phyloP scores from a whole-genome alignment of 2,329 filamentous ascomycete species.

The Colletotrichum sp. region DNA sequence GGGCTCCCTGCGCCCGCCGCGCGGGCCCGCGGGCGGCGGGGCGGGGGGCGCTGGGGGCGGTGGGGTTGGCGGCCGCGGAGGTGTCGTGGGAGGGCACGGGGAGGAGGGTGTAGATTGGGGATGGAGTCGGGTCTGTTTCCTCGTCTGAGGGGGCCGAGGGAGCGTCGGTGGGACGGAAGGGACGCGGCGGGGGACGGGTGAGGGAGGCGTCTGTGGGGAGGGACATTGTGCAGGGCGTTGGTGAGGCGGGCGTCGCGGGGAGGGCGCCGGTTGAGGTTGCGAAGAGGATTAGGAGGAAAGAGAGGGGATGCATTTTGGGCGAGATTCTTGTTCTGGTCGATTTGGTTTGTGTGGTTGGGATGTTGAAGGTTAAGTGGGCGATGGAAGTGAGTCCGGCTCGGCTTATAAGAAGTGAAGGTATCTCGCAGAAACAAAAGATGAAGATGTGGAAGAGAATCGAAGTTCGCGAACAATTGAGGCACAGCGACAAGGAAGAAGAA shows the following conservation, averaged over 20 bases:
- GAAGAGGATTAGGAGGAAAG: constrained; percentile 5
- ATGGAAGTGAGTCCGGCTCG: background rate
- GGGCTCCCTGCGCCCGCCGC: no score
- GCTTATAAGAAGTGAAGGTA: background rate
- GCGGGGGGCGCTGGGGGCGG: no score
- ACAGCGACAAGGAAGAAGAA: background rate
- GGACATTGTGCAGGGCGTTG: background rate
- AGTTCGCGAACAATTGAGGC: background rate
- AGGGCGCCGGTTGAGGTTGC: background rate
- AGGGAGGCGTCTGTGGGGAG: background rate
- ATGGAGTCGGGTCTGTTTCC: background rate
- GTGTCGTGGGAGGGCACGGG: no score
- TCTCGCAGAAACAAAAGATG: background rate
- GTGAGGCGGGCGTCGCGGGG: constrained; percentile 7
- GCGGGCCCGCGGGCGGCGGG: no score
- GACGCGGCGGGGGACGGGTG: background rate
- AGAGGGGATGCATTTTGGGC: background rate
- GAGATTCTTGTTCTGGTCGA: background rate
- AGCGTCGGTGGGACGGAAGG: background rate
- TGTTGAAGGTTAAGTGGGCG: background rate
- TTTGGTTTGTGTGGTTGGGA: background rate
- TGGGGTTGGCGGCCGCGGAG: no score
- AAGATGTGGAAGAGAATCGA: background rate
- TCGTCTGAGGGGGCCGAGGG: background rate
- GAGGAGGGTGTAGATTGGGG: constrained; percentile 8